Conservation (phyloP, 768 basidiomycete species). For the Auriscalpium vulgare region DNA sequence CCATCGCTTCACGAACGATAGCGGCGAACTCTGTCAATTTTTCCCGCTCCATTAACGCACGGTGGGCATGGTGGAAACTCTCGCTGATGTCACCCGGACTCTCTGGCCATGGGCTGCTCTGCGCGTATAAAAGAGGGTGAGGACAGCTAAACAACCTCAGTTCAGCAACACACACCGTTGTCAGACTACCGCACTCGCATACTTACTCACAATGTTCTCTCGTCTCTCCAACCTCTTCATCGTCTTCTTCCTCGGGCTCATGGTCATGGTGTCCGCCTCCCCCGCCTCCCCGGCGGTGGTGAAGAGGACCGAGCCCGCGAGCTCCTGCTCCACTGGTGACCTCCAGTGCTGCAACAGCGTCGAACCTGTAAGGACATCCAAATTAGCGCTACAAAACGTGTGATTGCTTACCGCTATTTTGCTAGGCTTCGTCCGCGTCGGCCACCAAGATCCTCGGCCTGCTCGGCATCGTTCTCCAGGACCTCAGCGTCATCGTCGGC, state of each 20-base stretch:
- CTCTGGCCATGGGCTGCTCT: too few relatives aligned
- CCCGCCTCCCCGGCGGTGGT: slow-evolving; percentile 2
- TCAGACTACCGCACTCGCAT: background rate
- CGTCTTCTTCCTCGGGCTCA: background rate
- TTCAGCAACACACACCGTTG: background rate
- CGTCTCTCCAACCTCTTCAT: background rate
- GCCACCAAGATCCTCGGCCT: slow-evolving; percentile 1
- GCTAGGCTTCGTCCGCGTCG: background rate
- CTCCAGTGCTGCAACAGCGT: slow-evolving; percentile 9
- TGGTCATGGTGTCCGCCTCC: background rate
- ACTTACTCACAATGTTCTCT: background rate
- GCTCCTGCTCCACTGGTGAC: background rate
- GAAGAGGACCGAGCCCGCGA: slow-evolving; percentile 5
- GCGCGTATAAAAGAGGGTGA: background rate
- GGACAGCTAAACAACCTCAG: background rate
- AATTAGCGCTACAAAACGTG: too few relatives aligned
- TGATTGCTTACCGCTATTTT: background rate
- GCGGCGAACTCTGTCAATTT: too few relatives aligned
- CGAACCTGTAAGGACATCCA: background rate
- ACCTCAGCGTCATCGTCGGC: slow-evolving; percentile 1
- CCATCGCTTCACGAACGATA: too few relatives aligned
- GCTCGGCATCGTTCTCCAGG: slow-evolving; percentile 3
- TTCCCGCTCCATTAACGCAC: too few relatives aligned
- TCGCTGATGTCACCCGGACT: too few relatives aligned
- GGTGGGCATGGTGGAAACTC: too few relatives aligned